Percentiles rank a stretch among this genome's conserved stretches.
phyloP scores from a whole-genome alignment of 2,329 filamentous ascomycete species.

The Acrocalymma vagum region DNA sequence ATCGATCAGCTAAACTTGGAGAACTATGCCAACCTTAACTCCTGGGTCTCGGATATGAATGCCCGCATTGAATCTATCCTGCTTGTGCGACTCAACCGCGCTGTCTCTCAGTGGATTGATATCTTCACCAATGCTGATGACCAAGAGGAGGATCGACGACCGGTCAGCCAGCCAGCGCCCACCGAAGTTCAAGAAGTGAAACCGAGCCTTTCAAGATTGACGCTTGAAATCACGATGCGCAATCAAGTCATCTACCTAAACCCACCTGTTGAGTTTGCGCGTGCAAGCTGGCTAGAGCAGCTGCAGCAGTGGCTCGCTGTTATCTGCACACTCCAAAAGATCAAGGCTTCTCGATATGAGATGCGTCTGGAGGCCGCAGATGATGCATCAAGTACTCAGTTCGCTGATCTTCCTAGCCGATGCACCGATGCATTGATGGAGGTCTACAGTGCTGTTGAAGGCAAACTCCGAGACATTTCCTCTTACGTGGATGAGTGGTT shows the following conservation, averaged over 20 bases:
- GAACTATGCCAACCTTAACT: slow-evolving; percentile 90
- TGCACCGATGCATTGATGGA: slow-evolving; percentile 81
- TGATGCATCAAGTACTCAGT: slow-evolving; percentile 71
- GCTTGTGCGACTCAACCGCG: slow-evolving; percentile 81
- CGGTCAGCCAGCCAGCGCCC: slow-evolving; percentile 44
- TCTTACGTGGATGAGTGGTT: slow-evolving; percentile 97
- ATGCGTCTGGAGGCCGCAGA: slow-evolving; percentile 75
- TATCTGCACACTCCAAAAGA: slow-evolving; percentile 90
- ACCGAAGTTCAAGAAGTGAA: slow-evolving; percentile 53
- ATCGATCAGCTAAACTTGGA: slow-evolving; percentile 97
- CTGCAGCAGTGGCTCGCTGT: slow-evolving; percentile 93
- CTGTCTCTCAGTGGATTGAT: slow-evolving; percentile 86
- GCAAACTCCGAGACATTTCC: slow-evolving; percentile 80
- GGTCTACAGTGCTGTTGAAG: slow-evolving; percentile 85
- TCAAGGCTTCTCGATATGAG: slow-evolving; percentile 95
- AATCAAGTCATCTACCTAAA: slow-evolving; percentile 98
- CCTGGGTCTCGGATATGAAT: slow-evolving; percentile 91
- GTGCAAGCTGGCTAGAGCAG: slow-evolving; percentile 92
- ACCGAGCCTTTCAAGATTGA: slow-evolving; percentile 75
- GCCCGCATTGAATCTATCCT: slow-evolving; percentile 82
- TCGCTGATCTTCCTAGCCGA: slow-evolving; percentile 83
- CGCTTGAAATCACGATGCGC: slow-evolving; percentile 95
- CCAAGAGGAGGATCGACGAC: slow-evolving; percentile 34
- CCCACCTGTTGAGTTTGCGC: slow-evolving; percentile 88
- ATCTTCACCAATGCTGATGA: slow-evolving; percentile 70